Percentiles rank a stretch among this genome's conserved stretches.
Conservation (phyloP, 2,329 filamentous ascomycete species). For the Bretziella fagacearum region DNA sequence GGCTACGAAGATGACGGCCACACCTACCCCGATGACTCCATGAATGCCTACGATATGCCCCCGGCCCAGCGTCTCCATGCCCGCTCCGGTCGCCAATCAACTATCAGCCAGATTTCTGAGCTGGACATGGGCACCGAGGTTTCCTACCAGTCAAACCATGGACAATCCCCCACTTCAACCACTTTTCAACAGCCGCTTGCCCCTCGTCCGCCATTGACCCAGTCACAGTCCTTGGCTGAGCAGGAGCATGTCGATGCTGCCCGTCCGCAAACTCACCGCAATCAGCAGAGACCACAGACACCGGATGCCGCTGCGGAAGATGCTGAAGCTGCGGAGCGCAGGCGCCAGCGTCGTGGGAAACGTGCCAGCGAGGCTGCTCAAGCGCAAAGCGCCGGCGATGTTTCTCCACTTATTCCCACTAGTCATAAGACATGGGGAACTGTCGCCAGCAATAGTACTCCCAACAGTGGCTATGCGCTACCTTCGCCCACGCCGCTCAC, state of each 20-base stretch:
- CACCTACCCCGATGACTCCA: background rate
- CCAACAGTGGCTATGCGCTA: constrained; percentile 5
- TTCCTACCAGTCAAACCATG: constrained; percentile 3
- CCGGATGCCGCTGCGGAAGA: constrained; percentile 8
- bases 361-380: constrained; percentile 8
- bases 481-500: constrained; percentile 9
- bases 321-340: constrained; percentile 12
- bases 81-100: background rate
- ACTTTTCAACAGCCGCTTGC: constrained; percentile 13
- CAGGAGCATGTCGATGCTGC: background rate
- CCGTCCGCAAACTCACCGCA: background rate
- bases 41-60: constrained; percentile 5
- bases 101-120: background rate
- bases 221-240: constrained; percentile 1
- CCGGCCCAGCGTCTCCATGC: background rate
- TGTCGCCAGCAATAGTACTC: background rate
- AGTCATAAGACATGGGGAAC: constrained; percentile 1
- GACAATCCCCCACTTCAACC: constrained; percentile 11
- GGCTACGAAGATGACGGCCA: constrained; percentile 4
- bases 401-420: constrained; percentile 13
- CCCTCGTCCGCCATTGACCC: constrained; percentile 10
- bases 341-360: constrained; percentile 13
- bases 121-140: constrained; percentile 5
- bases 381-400: constrained; percentile 6
- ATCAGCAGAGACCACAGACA: constrained; percentile 8